phyloP scores from a whole-genome alignment of 2,329 filamentous ascomycete genomes.

The Pseudofabraea citricarpa region DNA sequence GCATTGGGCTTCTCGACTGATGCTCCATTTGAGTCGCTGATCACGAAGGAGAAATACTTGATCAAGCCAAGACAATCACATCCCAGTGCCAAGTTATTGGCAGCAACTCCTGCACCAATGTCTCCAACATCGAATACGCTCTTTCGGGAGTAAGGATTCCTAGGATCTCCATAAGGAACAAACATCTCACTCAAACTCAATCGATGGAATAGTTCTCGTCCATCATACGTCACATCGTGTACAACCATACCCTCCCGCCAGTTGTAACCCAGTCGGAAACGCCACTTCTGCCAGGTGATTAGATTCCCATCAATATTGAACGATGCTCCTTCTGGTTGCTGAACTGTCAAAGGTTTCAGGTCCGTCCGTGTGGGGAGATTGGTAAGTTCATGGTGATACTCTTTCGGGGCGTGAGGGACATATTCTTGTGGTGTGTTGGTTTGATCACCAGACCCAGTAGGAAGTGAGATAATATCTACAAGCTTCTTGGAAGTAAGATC shows the following conservation, averaged over 20 bases:
- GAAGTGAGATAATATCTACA: conserved; percentile 16
- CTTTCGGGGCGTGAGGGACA: conserved; percentile 19
- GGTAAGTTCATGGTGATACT: conserved; percentile 32
- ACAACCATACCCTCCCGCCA: conserved; percentile 55
- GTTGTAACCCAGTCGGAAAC: conserved; percentile 59
- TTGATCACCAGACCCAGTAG: conserved; percentile 13
- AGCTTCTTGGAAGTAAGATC: conserved; percentile 17
- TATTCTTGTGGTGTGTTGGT: neutral
- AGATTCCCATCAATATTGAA: conserved; percentile 42
- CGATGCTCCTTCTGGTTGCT: conserved; percentile 58
- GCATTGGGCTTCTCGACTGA: conserved; percentile 53
- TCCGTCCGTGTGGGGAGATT: conserved; percentile 33
- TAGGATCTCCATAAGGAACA: conserved; percentile 59
- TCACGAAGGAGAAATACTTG: conserved; percentile 31
- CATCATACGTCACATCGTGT: conserved; percentile 57
- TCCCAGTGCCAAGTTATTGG: conserved; percentile 62
- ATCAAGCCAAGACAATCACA: conserved; percentile 67
- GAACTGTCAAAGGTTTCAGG: conserved; percentile 56
- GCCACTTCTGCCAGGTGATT: conserved; percentile 52
- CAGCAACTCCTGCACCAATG: conserved; percentile 57
- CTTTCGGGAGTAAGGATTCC: conserved; percentile 59
- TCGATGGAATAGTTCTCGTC: conserved; percentile 52
- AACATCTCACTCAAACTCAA: conserved; percentile 57
- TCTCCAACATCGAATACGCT: conserved; percentile 68
- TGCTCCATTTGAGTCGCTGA: conserved; percentile 46